Conservation (phyloP, 345 rosid genomes). For the Brassica napus region DNA sequence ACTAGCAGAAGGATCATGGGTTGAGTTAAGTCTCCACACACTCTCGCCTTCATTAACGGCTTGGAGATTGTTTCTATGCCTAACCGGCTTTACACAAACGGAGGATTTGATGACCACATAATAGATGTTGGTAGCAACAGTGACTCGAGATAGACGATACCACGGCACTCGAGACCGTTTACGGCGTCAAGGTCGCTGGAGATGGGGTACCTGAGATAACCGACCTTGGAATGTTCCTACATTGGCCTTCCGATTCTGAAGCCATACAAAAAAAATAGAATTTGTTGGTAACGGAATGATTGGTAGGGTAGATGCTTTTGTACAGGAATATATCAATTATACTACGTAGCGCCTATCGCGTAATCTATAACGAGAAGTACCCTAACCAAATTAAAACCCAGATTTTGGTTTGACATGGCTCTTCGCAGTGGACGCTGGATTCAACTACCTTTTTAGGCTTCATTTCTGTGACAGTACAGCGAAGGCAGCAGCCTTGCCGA, state of each 20-base stretch:
- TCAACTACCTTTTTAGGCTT: conserved; percentile 37
- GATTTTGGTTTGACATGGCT: conserved; percentile 38
- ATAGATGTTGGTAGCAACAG: too few species aligned
- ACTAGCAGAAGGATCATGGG: too few species aligned
- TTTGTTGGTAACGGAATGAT: too few species aligned
- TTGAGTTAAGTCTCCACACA: neutral
- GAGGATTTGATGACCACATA: conserved; percentile 4
- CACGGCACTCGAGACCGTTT: conserved; percentile 29
- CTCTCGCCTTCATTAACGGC: conserved; percentile 44
- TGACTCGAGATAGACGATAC: too few species aligned
- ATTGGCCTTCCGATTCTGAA: conserved; percentile 9
- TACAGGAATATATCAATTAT: neutral
- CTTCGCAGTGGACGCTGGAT: conserved; percentile 36
- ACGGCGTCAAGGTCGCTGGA: conserved; percentile 43
- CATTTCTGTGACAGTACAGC: conserved; percentile 38
- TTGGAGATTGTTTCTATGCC: conserved; percentile 45
- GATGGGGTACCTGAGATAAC: fast-evolving
- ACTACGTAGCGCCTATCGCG: conserved; percentile 8
- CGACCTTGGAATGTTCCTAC: conserved; percentile 38
- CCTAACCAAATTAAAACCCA: neutral
- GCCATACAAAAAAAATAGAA: neutral
- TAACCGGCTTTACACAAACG: conserved; percentile 22
- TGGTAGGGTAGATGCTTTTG: neutral
- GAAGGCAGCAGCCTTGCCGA: neutral
- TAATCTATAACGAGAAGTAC: neutral